Evolutionary conservation across 2,329 filamentous ascomycete genomes (phyloP).

Genomic region (Zymoseptoria crescenta): DNA sequence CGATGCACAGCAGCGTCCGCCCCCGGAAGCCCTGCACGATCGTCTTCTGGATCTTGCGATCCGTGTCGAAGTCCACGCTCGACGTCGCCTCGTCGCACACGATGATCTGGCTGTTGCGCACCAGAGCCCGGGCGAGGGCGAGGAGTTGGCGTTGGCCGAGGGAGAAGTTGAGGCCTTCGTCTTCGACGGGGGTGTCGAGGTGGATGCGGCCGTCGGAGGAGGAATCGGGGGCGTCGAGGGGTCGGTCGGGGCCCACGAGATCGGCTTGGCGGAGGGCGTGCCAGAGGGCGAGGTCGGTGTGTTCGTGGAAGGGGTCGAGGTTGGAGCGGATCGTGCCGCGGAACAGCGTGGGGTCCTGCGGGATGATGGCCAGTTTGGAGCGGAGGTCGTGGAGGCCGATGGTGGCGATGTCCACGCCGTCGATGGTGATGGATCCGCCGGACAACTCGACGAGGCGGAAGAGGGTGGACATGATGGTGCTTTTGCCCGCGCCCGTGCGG

Average conservation of each 20-base stretch:
- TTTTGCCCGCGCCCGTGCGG: constrained; percentile 75
- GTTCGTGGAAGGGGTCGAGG: constrained; percentile 72
- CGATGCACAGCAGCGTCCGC: constrained; percentile 85
- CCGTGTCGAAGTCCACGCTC: constrained; percentile 90
- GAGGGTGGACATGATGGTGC: constrained; percentile 72
- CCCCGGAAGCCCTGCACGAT: constrained; percentile 79
- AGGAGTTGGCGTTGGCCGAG: constrained; percentile 92
- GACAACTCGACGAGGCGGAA: constrained; percentile 58
- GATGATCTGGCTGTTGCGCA: constrained; percentile 82
- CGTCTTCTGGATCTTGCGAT: constrained; percentile 86
- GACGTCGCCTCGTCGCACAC: constrained; percentile 95
- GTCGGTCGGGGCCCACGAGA: constrained; percentile 50
- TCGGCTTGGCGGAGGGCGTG: constrained; percentile 68
- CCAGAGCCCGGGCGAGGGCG: constrained; percentile 84
- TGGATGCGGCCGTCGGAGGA: constrained; percentile 54
- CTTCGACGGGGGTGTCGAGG: constrained; percentile 78
- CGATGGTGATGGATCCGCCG: constrained; percentile 42
- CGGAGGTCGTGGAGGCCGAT: constrained; percentile 69
- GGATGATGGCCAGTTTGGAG: constrained; percentile 67
- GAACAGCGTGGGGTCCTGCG: constrained; percentile 78
- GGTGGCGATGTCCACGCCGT: constrained; percentile 54
- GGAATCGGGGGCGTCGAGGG: too few relatives aligned
- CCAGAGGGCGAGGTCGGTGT: constrained; percentile 71
- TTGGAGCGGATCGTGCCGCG: constrained; percentile 71
- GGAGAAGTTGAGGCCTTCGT: constrained; percentile 93